Evolutionary conservation across 208 protist species (phyloP), one percentile per base, ranked within the genome.

Genomic region (Acanthamoeba quina): DNA sequence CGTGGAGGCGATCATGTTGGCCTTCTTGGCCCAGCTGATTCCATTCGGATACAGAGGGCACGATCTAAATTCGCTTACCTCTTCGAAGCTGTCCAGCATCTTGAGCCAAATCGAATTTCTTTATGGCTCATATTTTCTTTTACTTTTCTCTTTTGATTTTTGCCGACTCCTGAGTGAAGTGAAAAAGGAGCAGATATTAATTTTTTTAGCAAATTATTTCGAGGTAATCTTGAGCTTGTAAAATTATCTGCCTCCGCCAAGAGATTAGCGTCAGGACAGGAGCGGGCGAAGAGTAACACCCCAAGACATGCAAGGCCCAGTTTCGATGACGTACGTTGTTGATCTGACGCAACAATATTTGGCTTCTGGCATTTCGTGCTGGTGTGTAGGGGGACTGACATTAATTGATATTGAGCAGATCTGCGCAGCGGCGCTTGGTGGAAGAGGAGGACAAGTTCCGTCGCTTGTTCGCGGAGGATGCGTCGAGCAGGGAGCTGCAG

Each of bases 381-480:
- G 52, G 10, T 54, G 49, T 54, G 49, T 13, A 11, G 49, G 11
- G 49, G 7, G 49, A 11, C 7, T 54, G 49, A 11, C 4, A 54
- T 54, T 4, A 54, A 54, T 54, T 13, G 15, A 6, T 15, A 15
- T 15, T 6, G 37, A 41, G 3, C 62, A 93, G 88, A 37, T 10
- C 58, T 58, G 88, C 82, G 47, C 88, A 93, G 60, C 62, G 66
- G 47, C 44, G 49, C 31, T 24, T 93, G 64, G 54, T 93, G 5
- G 88, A 93, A 41, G 88, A 72, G n/a, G 88, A 93, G 34, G 54
- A 93, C 88, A 80, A 80, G 88, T 72, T 26, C 10, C 41, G 88
- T 7, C 41, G 44, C 21, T 37, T 80, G 68, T 93, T 93, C 37
- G 88, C 88, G 15, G 88, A 93, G 47, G 44, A 93, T n/a, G 62